phyloP scores from a whole-genome alignment of 2,329 filamentous ascomycete genomes.

The Stenocarpella maydis region DNA sequence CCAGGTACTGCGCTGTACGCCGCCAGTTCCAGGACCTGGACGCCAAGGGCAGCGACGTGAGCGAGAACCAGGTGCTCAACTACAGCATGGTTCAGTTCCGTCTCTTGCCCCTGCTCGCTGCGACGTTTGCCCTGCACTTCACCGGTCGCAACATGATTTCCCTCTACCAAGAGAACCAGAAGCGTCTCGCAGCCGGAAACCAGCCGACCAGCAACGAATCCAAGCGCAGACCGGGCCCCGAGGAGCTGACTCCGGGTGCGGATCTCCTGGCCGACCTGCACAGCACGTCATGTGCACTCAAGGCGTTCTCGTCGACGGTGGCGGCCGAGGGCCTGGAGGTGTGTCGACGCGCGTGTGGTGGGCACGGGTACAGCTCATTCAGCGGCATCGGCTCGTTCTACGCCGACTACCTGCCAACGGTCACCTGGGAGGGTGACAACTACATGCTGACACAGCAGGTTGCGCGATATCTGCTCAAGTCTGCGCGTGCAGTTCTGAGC shows the following conservation, averaged over 20 bases:
- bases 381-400: constrained; percentile 80
- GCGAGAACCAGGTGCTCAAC: constrained; percentile 79
- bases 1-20: constrained; percentile 75
- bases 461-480: constrained; percentile 78
- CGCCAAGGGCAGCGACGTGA: constrained; percentile 56
- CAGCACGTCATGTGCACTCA: constrained; percentile 78
- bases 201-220: constrained; percentile 38
- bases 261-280: constrained; percentile 78
- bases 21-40: constrained; percentile 83
- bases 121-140: constrained; percentile 81
- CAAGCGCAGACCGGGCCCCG: constrained; percentile 69
- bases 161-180: constrained; percentile 76
- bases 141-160: constrained; percentile 80
- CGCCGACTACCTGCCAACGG: constrained; percentile 75
- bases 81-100: constrained; percentile 84
- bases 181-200: constrained; percentile 63
- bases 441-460: constrained; percentile 87
- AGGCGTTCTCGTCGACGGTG: constrained; percentile 75
- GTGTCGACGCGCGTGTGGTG: constrained; percentile 78
- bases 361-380: constrained; percentile 79
- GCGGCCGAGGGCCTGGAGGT: constrained; percentile 79
- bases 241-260: constrained; percentile 71
- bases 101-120: constrained; percentile 74
- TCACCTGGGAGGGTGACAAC: constrained; percentile 81
- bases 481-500: constrained; percentile 73